These are phyloP conservation scores for Lagerstroemia speciosa DNA, from an alignment of 345 rosid genomes.

Conservation along the genomic window DNA sequence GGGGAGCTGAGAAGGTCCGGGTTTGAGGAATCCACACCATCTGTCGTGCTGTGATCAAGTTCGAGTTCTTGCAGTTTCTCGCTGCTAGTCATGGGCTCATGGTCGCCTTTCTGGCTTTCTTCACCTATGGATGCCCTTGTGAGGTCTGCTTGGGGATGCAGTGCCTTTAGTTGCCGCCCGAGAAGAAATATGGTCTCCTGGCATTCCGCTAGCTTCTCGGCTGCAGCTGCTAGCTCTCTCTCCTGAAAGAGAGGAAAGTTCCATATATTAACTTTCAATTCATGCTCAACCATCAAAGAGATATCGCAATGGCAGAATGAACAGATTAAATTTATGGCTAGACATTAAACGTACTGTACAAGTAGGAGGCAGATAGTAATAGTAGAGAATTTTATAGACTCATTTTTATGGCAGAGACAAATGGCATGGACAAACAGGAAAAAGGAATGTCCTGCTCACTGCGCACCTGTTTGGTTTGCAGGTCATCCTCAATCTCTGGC, in stretches of 20 bases:
- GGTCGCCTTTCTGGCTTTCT: conserved; percentile 38
- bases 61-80: conserved; percentile 26
- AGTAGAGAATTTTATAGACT: not conserved
- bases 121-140: conserved; percentile 35
- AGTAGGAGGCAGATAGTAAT: too few relatives aligned
- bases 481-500: not conserved
- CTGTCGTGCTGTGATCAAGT: conserved; percentile 22
- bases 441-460: not conserved
- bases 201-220: conserved; percentile 2
- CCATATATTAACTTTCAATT: not conserved
- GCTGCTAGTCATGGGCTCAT: conserved; percentile 34
- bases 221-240: not conserved
- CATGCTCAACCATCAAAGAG: too few relatives aligned
- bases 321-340: too few relatives aligned
- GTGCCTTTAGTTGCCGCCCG: conserved; percentile 1
- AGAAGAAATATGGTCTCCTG: conserved; percentile 3
- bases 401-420: not conserved
- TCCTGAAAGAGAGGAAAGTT: not conserved
- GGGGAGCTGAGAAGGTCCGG: conserved; percentile 24
- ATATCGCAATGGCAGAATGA: too few relatives aligned
- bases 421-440: not conserved
- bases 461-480: not conserved
- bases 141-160: not conserved
- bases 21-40: conserved; percentile 20
- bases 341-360: too few relatives aligned